phyloP scores from a whole-genome alignment of 345 rosid genomes.

The Physaria fendleri region DNA sequence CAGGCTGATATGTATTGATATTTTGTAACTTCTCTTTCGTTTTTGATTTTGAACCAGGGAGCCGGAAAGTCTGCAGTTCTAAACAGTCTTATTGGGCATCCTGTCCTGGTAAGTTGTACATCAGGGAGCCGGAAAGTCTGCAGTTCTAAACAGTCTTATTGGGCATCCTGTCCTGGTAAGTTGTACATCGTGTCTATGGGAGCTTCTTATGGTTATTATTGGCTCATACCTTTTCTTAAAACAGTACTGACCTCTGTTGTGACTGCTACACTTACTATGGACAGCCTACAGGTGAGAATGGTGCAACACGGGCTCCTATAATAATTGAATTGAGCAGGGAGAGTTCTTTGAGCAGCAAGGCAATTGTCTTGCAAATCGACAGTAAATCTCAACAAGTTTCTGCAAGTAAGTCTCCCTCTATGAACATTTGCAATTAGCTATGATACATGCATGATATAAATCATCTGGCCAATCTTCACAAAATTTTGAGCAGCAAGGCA shows the following conservation, averaged over 20 bases:
- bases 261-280: conserved; percentile 12
- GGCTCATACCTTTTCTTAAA: background rate
- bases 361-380: conserved; percentile 79
- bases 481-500: conserved; percentile 58
- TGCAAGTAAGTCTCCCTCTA: conserved; percentile 56
- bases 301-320: conserved; percentile 97
- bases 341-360: conserved; percentile 64
- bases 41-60: conserved; percentile 50
- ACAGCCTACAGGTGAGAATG: conserved; percentile 99
- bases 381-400: conserved; percentile 89
- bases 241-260: background rate
- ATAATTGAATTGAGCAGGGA: conserved; percentile 63
- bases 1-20: conserved; percentile 8
- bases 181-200: background rate
- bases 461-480: conserved; percentile 2
- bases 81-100: conserved; percentile 95
- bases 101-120: conserved; percentile 65
- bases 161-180: conserved; percentile 97
- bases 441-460: background rate
- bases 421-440: conserved; percentile 6
- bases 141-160: conserved; percentile 79
- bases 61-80: conserved; percentile 96
- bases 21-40: conserved; percentile 2
- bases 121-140: conserved; percentile 99
- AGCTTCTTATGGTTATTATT: conserved; percentile 1